phyloP scores from a whole-genome alignment of 2,329 filamentous ascomycete species.

The Microdochium paspali region DNA sequence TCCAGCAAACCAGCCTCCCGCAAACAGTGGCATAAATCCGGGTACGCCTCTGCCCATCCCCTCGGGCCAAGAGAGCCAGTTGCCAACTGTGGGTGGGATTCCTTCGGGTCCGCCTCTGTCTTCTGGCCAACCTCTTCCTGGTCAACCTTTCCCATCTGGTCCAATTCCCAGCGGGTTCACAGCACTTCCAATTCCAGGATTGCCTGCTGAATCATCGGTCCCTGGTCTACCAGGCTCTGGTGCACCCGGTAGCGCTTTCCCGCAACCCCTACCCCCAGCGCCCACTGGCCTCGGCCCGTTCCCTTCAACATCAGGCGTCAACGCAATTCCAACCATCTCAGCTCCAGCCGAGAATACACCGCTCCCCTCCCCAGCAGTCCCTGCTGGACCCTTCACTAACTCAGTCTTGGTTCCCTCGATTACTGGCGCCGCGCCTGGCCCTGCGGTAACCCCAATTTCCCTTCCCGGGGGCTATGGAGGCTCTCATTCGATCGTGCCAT shows the following conservation, averaged over 20 bases:
- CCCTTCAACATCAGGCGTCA: too few species aligned
- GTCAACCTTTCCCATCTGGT: background rate
- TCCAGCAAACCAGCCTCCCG: background rate
- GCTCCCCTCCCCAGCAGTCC: slow-evolving; percentile 1
- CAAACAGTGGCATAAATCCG: background rate
- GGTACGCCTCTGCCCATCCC: background rate
- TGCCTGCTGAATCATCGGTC: background rate
- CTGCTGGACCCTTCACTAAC: too few species aligned
- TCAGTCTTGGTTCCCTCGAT: background rate
- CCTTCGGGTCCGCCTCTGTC: background rate
- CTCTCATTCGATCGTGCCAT: slow-evolving; percentile 7
- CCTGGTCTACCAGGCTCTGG: slow-evolving; percentile 5
- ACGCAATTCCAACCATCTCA: slow-evolving; percentile 3
- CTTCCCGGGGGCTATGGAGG: slow-evolving; percentile 14
- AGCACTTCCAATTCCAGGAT: background rate
- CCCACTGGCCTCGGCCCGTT: background rate
- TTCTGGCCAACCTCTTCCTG: background rate
- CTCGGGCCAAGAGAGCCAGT: background rate
- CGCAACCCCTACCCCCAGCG: slow-evolving; percentile 2
- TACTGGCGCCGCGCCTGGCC: background rate
- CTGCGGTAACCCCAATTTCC: slow-evolving; percentile 3
- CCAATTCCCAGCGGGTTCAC: background rate
- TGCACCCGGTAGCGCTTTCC: slow-evolving; percentile 11
- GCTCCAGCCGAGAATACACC: slow-evolving; percentile 1
- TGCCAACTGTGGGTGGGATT: background rate